phyloP scores from a whole-genome alignment of 345 rosid species.

The Camelina laxa region DNA sequence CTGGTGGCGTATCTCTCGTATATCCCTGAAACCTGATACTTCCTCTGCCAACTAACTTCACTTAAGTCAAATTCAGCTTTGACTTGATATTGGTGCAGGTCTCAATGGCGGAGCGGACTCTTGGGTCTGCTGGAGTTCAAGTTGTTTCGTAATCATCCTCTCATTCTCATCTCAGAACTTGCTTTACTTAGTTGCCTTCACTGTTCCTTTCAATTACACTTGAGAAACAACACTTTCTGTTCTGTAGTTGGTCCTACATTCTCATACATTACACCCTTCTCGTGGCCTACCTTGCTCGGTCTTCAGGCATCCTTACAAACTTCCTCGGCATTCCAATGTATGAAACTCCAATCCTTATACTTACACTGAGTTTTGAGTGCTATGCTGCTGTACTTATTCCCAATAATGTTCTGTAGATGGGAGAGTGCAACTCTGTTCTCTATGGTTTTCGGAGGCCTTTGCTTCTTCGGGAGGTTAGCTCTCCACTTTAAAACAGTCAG shows the following conservation, averaged over 20 bases:
- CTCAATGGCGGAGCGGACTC: slow-evolving; percentile 92
- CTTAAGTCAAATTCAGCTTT: slow-evolving; percentile 8
- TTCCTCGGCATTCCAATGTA: slow-evolving; percentile 85
- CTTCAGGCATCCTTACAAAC: slow-evolving; percentile 82
- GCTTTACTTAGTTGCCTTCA: background rate
- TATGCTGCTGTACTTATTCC: slow-evolving; percentile 24
- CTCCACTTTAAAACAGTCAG: background rate
- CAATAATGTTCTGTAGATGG: slow-evolving; percentile 74
- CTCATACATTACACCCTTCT: slow-evolving; percentile 92
- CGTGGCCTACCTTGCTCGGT: slow-evolving; percentile 91
- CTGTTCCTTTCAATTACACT: slow-evolving; percentile 16
- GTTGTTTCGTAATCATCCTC: slow-evolving; percentile 67
- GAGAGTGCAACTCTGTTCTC: slow-evolving; percentile 80
- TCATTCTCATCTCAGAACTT: slow-evolving; percentile 25
- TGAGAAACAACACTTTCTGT: slow-evolving; percentile 18
- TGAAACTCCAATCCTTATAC: slow-evolving; percentile 30
- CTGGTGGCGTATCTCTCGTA: slow-evolving; percentile 95
- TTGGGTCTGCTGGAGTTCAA: slow-evolving; percentile 86
- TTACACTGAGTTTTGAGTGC: background rate
- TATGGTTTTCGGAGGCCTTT: slow-evolving; percentile 71
- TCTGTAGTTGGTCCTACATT: slow-evolving; percentile 91
- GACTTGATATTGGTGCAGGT: slow-evolving; percentile 52
- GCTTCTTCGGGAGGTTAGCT: slow-evolving; percentile 89
- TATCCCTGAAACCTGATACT: background rate
- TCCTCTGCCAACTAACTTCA: background rate